These are phyloP conservation scores for Megacollybia marginata DNA, from an alignment of 768 basidiomycete genomes.

Conservation along the genomic window DNA sequence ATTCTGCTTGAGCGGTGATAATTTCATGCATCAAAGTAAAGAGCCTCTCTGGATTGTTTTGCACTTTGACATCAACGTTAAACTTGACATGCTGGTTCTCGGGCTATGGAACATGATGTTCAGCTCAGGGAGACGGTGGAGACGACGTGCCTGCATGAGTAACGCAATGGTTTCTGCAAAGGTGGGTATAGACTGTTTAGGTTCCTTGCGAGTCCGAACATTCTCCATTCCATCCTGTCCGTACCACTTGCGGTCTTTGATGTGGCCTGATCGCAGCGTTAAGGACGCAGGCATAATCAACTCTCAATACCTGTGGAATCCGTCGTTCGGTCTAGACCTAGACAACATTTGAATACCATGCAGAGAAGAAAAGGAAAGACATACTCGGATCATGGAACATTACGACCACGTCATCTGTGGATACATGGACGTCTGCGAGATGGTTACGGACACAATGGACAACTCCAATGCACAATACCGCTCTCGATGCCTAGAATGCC, in stretches of 20 bases:
- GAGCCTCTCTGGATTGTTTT: slow-evolving; percentile 84
- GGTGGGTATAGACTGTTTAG: slow-evolving; percentile 83
- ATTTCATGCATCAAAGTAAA: slow-evolving; percentile 71
- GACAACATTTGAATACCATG: slow-evolving; percentile 7
- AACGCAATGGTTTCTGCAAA: slow-evolving; percentile 74
- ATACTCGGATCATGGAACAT: slow-evolving; percentile 94
- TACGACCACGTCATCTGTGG: slow-evolving; percentile 76
- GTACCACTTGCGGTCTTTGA: slow-evolving; percentile 66
- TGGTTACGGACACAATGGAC: slow-evolving; percentile 4
- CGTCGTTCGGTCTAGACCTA: slow-evolving; percentile 77
- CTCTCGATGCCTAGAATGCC: slow-evolving; percentile 63
- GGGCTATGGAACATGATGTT: slow-evolving; percentile 31
- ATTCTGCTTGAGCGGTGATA: slow-evolving; percentile 57
- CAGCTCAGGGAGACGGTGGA: slow-evolving; percentile 3
- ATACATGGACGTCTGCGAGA: slow-evolving; percentile 88
- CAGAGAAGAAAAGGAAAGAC: slow-evolving; percentile 17
- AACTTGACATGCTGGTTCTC: slow-evolving; percentile 72
- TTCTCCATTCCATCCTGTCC: slow-evolving; percentile 69
- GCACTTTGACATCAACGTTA: slow-evolving; percentile 90
- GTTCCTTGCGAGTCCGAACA: slow-evolving; percentile 71
- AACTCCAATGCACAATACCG: slow-evolving; percentile 56
- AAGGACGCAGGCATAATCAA: neutral
- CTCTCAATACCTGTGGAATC: slow-evolving; percentile 49
- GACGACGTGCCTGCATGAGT: slow-evolving; percentile 60
- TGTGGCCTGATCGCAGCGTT: slow-evolving; percentile 41